phyloP scores from a whole-genome alignment of 768 basidiomycete species.

The Dictyophora rubrovolvata region DNA sequence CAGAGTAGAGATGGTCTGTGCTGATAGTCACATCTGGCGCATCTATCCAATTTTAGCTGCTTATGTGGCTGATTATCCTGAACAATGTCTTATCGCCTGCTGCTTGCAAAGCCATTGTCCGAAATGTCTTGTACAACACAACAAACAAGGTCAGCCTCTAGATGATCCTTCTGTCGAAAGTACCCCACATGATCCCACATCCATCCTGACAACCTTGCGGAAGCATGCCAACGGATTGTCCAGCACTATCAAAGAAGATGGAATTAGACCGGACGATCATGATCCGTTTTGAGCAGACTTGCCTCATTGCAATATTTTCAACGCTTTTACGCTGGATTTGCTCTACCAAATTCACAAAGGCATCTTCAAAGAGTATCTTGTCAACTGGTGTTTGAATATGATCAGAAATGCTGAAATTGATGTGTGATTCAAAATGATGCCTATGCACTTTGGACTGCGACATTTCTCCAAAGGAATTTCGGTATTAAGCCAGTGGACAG shows the following conservation, averaged over 20 bases:
- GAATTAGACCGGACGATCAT: background rate
- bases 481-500: constrained; percentile 31
- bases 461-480: constrained; percentile 37
- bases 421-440: constrained; percentile 23
- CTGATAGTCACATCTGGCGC: constrained; percentile 24
- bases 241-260: background rate
- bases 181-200: background rate
- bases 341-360: constrained; percentile 6
- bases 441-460: constrained; percentile 22
- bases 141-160: background rate
- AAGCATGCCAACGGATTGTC: background rate
- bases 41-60: constrained; percentile 31
- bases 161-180: background rate
- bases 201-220: background rate
- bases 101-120: constrained; percentile 7
- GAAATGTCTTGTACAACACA: constrained; percentile 2
- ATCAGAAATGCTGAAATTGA: constrained; percentile 27
- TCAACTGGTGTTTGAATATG: constrained; percentile 16
- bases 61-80: constrained; percentile 13
- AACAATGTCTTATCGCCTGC: constrained; percentile 11
- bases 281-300: constrained; percentile 13
- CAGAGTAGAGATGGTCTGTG: constrained; percentile 26
- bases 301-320: constrained; percentile 10
- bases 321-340: background rate
- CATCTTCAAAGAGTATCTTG: constrained; percentile 11